Base-by-base conservation (phyloP, 495 filamentous ascomycete species). In the Chaetomium fimeti region DNA sequence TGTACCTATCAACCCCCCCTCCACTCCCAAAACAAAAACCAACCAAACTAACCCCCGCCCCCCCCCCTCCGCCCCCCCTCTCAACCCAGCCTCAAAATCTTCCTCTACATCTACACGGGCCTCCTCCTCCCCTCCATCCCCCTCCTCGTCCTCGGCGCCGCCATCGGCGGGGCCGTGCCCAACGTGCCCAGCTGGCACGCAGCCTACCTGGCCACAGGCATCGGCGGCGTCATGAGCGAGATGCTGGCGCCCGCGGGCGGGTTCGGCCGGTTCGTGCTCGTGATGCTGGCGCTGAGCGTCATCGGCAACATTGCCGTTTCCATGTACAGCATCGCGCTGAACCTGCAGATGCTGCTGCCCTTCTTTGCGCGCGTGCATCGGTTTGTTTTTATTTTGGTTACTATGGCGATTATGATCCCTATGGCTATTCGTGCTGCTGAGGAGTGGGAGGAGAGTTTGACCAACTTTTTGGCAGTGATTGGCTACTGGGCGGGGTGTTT, bases 401-500 rank as follows among this genome's bases (percentile, higher is more conserved):
- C 81, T 2, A 78, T 76, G 27, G 72, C 78, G 20, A 64, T 82
- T 27, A 78, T 84, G 68, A 78, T 83, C 29, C 79, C 79, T 0
- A 75, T 84, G 28, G 79, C 77, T 1, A 77, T 84, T 53, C 74
- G 72, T 13, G 81, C 81, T 0, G 79, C 82, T 0, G 75, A 74
- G 43, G 65, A 73, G 20, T 85, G 83, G 73, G 79, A 82, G 67
- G 69, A 71, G 42, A 80, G 79, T 9, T 62, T 85, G 53, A 75
- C 76, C 45, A 83, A 83, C 47, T 84, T 85, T 64, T 69, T 85
- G 40, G 75, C 78, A 13, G 69, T 84, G 13, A 83, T 83, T 58
- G 81, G 80, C 3, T 85, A 83, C 67, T 85, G 82, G 81, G 74
- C 80, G 2, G 81, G 79, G 3, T 81, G 79, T 12, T 84, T 81